These are phyloP conservation scores for Litchi chinensis DNA, from an alignment of 345 rosid genomes.

Conservation along the genomic window DNA sequence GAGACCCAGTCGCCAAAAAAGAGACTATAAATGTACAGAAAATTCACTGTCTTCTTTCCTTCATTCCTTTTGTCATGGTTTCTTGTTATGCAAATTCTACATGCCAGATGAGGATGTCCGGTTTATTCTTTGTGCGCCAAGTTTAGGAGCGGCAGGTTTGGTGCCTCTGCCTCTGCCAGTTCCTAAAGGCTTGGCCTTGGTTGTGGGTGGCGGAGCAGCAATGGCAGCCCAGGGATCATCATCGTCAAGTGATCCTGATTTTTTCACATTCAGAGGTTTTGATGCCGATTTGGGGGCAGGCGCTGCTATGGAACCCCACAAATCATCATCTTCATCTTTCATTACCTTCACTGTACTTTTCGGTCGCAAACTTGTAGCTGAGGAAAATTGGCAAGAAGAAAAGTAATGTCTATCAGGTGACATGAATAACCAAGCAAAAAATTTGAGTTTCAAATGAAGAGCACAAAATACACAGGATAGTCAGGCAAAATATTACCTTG, in stretches of 20 bases:
- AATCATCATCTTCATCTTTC: slow-evolving; percentile 76
- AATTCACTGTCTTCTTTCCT: slow-evolving; percentile 18
- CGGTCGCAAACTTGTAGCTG: slow-evolving; percentile 64
- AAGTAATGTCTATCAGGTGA: not conserved
- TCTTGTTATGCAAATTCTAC: slow-evolving; percentile 25
- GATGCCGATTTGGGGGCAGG: slow-evolving; percentile 71
- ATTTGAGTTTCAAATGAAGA: not conserved
- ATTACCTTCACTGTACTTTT: slow-evolving; percentile 48
- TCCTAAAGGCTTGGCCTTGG: slow-evolving; percentile 70
- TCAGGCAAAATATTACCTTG: slow-evolving; percentile 47
- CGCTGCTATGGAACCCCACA: slow-evolving; percentile 97
- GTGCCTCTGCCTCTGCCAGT: slow-evolving; percentile 76
- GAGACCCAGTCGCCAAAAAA: slow-evolving; percentile 32
- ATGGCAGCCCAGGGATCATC: slow-evolving; percentile 96
- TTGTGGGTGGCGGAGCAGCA: slow-evolving; percentile 93
- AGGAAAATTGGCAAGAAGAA: slow-evolving; percentile 7
- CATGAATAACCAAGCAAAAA: not conserved
- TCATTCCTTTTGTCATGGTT: not conserved
- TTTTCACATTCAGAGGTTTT: slow-evolving; percentile 64
- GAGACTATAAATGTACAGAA: slow-evolving; percentile 49
- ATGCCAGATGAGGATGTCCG: slow-evolving; percentile 73
- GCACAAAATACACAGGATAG: not conserved
- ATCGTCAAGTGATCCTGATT: slow-evolving; percentile 51
- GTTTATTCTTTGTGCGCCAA: slow-evolving; percentile 94
- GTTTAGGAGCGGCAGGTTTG: slow-evolving; percentile 65